Percentiles rank a stretch among this genome's conserved stretches.
Evolutionary conservation across 371 early-diverging fungal genomes (phyloP).

Genomic region (Apophysomyces elegans): DNA sequence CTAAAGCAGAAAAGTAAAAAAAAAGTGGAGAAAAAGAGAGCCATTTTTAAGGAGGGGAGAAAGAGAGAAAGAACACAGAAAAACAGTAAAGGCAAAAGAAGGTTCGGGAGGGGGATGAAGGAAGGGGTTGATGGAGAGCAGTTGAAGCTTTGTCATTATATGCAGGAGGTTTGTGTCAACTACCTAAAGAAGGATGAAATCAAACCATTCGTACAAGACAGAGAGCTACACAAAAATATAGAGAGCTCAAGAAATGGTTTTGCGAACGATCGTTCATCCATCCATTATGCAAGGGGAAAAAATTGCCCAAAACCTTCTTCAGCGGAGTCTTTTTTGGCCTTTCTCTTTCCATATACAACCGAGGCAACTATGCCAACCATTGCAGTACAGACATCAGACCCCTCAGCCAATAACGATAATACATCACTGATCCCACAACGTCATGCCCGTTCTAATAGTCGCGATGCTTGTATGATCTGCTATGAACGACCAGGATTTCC

Average conservation of each 20-base stretch:
- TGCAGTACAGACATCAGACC: constrained; percentile 25
- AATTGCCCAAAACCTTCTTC: no score
- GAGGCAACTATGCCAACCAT: constrained; percentile 20
- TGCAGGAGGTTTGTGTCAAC: background rate
- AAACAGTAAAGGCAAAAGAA: background rate
- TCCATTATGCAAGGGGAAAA: no score
- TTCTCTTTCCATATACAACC: no score
- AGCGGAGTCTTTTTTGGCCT: background rate
- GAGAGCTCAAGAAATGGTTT: no score
- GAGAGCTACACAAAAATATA: no score
- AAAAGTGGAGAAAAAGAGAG: background rate
- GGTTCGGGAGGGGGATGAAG: background rate
- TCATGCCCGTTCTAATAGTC: background rate
- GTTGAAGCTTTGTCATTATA: background rate
- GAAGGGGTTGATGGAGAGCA: background rate
- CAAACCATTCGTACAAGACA: no score
- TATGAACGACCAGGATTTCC: constrained; percentile 48
- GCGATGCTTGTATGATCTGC: constrained; percentile 43
- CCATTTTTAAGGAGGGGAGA: constrained; percentile 1
- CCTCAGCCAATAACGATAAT: constrained; percentile 14
- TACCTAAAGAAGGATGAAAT: no score
- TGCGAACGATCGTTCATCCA: no score
- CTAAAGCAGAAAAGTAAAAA: no score
- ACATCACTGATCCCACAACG: constrained; percentile 12
- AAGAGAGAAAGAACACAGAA: background rate